Evolutionary conservation across 495 filamentous ascomycete genomes (phyloP).

Genomic region (Aspergillus biplanus): DNA sequence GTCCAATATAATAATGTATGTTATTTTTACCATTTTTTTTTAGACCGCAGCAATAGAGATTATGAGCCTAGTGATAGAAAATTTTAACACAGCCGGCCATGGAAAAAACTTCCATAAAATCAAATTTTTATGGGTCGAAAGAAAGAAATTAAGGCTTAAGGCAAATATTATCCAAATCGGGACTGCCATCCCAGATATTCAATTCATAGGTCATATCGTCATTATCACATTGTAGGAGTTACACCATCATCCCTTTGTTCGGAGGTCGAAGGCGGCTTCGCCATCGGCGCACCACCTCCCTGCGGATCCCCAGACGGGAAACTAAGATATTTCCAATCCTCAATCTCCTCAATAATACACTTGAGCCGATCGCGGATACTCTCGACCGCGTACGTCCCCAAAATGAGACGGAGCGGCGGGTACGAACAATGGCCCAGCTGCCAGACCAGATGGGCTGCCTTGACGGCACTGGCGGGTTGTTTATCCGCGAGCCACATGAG

Average conservation of each 20-base stretch:
- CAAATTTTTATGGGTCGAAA: neutral
- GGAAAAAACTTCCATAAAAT: neutral
- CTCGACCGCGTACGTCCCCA: constrained; percentile 94
- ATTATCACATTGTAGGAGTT: neutral
- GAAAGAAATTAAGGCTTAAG: neutral
- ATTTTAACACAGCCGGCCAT: neutral
- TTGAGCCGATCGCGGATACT: constrained; percentile 87
- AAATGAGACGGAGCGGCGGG: constrained; percentile 79
- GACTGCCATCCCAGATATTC: neutral
- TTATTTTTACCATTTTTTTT: neutral
- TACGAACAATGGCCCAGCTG: constrained; percentile 92
- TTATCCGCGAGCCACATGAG: constrained; percentile 93
- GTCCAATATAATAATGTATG: neutral
- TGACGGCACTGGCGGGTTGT: constrained; percentile 89
- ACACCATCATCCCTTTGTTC: neutral
- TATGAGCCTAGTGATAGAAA: neutral
- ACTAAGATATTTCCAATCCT: constrained; percentile 87
- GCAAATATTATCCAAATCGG: neutral
- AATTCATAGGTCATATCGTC: neutral
- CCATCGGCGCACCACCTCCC: neutral
- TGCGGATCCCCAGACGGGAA: constrained; percentile 43
- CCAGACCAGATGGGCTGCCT: constrained; percentile 95
- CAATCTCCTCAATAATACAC: constrained; percentile 91
- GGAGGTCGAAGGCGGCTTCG: neutral
- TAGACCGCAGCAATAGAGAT: no score